Evolutionary conservation across 2,329 filamentous ascomycete species (phyloP).

Genomic region (Ceratocystis variospora): DNA sequence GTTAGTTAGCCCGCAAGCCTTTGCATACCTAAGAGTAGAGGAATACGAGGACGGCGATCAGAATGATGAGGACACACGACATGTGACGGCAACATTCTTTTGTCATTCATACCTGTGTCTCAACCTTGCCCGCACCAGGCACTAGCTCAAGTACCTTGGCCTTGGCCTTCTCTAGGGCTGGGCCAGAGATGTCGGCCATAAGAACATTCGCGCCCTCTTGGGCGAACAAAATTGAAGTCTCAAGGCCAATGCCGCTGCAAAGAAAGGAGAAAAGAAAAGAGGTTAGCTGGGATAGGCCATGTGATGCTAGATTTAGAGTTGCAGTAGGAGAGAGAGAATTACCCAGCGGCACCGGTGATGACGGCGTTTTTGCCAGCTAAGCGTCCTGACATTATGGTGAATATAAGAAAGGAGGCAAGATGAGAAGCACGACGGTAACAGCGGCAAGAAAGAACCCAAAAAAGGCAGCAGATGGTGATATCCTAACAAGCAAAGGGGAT

Average conservation of each 20-base stretch:
- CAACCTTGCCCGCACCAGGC: constrained; percentile 45
- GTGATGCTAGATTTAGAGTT: neutral
- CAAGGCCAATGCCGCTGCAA: constrained; percentile 73
- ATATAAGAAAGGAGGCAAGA: neutral
- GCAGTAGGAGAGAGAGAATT: constrained; percentile 28
- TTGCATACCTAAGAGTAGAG: no score
- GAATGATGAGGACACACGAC: no score
- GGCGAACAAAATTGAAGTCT: constrained; percentile 79
- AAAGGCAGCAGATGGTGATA: neutral
- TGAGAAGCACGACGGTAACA: neutral
- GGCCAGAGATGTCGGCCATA: constrained; percentile 70
- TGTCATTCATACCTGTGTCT: constrained; percentile 36
- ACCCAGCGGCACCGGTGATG: constrained; percentile 79
- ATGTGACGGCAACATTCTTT: no score
- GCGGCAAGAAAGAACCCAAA: neutral
- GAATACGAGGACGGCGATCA: no score
- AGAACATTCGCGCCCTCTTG: constrained; percentile 77
- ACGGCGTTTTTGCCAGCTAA: constrained; percentile 50
- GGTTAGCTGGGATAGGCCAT: neutral
- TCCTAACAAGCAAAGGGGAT: neutral
- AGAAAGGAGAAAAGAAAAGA: neutral
- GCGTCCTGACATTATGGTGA: constrained; percentile 29
- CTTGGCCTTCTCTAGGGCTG: constrained; percentile 62
- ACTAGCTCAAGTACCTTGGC: constrained; percentile 63
- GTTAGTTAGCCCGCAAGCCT: neutral